Evolutionary conservation across 148 eudicot genomes (phyloP).

Genomic region (Pouteria glomerata): DNA sequence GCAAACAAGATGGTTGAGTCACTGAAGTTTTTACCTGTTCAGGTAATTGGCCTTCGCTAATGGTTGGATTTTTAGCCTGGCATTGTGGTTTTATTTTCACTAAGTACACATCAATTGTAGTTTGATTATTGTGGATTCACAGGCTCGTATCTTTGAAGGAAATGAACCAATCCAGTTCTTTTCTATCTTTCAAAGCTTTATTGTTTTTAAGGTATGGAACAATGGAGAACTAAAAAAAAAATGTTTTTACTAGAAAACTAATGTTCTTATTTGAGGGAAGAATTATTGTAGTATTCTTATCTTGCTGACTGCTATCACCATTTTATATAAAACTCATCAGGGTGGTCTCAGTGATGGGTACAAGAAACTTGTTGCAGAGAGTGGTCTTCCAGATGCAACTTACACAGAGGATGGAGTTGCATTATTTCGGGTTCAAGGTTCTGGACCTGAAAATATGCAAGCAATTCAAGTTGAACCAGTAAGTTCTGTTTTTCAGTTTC

Average conservation of each 20-base stretch:
- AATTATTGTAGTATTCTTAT: background rate
- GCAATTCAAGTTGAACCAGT: constrained; percentile 92
- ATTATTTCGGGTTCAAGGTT: constrained; percentile 75
- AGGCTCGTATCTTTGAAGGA: constrained; percentile 88
- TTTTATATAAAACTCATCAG: constrained; percentile 29
- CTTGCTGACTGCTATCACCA: constrained; percentile 9
- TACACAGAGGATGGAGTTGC: constrained; percentile 67
- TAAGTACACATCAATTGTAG: constrained; percentile 3
- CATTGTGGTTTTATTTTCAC: constrained; percentile 13
- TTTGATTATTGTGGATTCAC: constrained; percentile 19
- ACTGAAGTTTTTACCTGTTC: constrained; percentile 74
- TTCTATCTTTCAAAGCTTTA: constrained; percentile 87
- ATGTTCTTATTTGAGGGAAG: background rate
- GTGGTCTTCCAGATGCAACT: constrained; percentile 59
- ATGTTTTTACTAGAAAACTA: background rate
- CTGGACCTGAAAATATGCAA: constrained; percentile 93
- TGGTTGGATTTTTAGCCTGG: background rate
- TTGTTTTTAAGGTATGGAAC: constrained; percentile 66
- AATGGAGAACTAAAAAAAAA: background rate
- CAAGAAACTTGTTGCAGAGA: constrained; percentile 54
- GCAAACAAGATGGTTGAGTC: constrained; percentile 87
- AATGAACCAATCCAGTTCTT: constrained; percentile 84
- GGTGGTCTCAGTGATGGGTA: constrained; percentile 79
- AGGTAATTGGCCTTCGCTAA: constrained; percentile 39
- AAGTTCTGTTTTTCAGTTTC: constrained; percentile 18